Conservation (phyloP, 257 asterid species). For the Leptodermis oblonga region DNA sequence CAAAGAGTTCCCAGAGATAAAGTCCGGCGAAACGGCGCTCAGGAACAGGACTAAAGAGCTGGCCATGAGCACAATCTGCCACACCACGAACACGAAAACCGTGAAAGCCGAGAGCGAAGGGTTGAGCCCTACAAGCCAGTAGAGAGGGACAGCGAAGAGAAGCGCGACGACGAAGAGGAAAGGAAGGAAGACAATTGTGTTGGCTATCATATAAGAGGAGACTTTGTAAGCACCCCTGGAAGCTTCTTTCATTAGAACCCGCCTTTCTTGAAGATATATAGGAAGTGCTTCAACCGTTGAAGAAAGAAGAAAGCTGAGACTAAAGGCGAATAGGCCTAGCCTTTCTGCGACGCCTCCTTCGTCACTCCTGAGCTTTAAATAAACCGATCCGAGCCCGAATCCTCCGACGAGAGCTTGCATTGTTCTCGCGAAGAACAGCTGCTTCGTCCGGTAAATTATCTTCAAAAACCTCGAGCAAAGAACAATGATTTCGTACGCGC, state of each 20-base stretch:
- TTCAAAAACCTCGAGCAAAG: conserved; percentile 70
- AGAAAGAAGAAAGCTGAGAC: conserved; percentile 83
- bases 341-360: conserved; percentile 69
- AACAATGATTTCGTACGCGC: conserved; percentile 44
- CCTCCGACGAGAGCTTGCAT: conserved; percentile 92
- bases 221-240: conserved; percentile 70
- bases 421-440: conserved; percentile 70
- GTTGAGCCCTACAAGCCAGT: conserved; percentile 82
- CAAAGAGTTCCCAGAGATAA: conserved; percentile 78
- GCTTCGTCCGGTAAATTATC: conserved; percentile 82
- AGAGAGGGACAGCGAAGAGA: conserved; percentile 68
- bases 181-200: conserved; percentile 65
- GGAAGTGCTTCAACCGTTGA: conserved; percentile 92
- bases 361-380: conserved; percentile 52
- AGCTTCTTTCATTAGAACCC: conserved; percentile 74
- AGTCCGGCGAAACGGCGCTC: conserved; percentile 76
- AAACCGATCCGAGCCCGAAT: conserved; percentile 72
- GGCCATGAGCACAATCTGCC: conserved; percentile 87
- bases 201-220: conserved; percentile 78
- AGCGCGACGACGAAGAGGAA: conserved; percentile 67
- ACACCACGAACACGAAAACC: conserved; percentile 56
- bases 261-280: conserved; percentile 78
- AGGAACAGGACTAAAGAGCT: conserved; percentile 78
- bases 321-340: conserved; percentile 77
- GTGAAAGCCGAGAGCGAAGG: conserved; percentile 63